Percentiles rank a stretch among this genome's conserved stretches.
Evolutionary conservation across 2,329 filamentous ascomycete genomes (phyloP).

Genomic region (Paecilomyces sp.): DNA sequence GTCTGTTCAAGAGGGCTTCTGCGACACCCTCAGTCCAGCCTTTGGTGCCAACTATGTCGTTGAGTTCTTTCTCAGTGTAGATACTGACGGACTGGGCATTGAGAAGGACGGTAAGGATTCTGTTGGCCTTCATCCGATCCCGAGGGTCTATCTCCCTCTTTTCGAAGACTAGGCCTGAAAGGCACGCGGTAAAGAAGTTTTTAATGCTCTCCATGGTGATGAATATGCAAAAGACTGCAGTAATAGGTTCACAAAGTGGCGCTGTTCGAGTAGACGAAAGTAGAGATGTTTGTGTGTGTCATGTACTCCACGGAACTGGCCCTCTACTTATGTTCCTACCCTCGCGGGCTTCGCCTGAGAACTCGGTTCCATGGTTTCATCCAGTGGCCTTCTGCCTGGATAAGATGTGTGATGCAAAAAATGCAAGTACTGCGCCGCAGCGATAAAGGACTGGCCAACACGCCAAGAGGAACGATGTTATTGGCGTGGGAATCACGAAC

Average conservation of each 20-base stretch:
- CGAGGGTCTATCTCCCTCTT: background rate
- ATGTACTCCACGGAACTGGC: background rate
- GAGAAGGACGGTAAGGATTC: background rate
- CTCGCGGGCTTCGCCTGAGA: background rate
- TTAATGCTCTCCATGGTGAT: too few relatives aligned
- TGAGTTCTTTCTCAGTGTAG: background rate
- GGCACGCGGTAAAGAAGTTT: too few relatives aligned
- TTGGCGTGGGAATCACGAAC: background rate
- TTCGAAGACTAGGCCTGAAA: too few relatives aligned
- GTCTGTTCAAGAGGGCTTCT: slow-evolving; percentile 7
- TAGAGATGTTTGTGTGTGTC: too few relatives aligned
- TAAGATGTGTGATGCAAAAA: background rate
- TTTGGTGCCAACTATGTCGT: slow-evolving; percentile 6
- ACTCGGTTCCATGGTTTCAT: background rate
- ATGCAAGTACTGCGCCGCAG: background rate
- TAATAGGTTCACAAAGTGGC: too few relatives aligned
- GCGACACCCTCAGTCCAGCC: slow-evolving; percentile 10
- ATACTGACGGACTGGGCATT: background rate
- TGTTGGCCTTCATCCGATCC: background rate
- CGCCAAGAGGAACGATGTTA: background rate
- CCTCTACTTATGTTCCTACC: background rate
- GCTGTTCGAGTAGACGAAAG: too few relatives aligned
- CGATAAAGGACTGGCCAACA: background rate
- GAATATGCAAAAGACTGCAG: too few relatives aligned
- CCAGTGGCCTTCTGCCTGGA: background rate